Percentiles rank a stretch among this genome's conserved stretches.
Conservation (phyloP, 352 stramenopile species). For the Globisporangium mamillatum region DNA sequence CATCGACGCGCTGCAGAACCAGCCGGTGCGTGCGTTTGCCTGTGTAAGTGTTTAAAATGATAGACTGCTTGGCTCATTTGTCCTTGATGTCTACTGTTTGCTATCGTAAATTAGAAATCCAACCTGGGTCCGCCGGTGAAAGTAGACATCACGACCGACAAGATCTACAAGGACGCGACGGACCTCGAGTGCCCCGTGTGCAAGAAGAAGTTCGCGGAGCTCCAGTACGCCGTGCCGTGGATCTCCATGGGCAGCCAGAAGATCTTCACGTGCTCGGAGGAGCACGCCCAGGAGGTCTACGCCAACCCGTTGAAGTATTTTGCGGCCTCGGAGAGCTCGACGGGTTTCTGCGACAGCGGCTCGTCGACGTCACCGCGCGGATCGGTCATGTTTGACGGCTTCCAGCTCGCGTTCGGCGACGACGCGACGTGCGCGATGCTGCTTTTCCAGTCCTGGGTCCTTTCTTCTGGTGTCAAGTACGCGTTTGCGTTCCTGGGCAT, state of each 20-base stretch:
- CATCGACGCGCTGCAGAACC: slow-evolving; percentile 74
- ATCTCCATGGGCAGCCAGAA: slow-evolving; percentile 66
- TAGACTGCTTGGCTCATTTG: slow-evolving; percentile 2
- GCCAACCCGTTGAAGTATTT: slow-evolving; percentile 48
- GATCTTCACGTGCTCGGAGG: slow-evolving; percentile 71
- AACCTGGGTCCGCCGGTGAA: slow-evolving; percentile 44
- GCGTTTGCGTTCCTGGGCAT: slow-evolving; percentile 71
- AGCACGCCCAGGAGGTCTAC: slow-evolving; percentile 53
- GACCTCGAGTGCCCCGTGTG: slow-evolving; percentile 63
- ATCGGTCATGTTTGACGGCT: slow-evolving; percentile 85
- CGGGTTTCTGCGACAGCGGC: slow-evolving; percentile 56
- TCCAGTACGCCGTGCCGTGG: slow-evolving; percentile 77
- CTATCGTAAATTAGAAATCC: slow-evolving; percentile 21
- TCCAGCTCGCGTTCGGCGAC: slow-evolving; percentile 66
- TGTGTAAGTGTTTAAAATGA: background rate
- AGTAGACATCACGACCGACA: slow-evolving; percentile 58
- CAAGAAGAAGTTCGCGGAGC: slow-evolving; percentile 45
- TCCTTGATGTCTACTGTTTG: slow-evolving; percentile 4
- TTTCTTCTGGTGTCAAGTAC: slow-evolving; percentile 68
- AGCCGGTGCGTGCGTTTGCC: slow-evolving; percentile 41
- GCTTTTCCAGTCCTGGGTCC: slow-evolving; percentile 79
- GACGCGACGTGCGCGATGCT: slow-evolving; percentile 63
- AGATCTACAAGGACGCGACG: slow-evolving; percentile 63
- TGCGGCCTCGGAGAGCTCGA: slow-evolving; percentile 23
- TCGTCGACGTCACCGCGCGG: slow-evolving; percentile 34